Evolutionary conservation across 768 basidiomycete genomes (phyloP), one percentile per base, ranked within the genome.

Genomic region (Calocera cornea): DNA sequence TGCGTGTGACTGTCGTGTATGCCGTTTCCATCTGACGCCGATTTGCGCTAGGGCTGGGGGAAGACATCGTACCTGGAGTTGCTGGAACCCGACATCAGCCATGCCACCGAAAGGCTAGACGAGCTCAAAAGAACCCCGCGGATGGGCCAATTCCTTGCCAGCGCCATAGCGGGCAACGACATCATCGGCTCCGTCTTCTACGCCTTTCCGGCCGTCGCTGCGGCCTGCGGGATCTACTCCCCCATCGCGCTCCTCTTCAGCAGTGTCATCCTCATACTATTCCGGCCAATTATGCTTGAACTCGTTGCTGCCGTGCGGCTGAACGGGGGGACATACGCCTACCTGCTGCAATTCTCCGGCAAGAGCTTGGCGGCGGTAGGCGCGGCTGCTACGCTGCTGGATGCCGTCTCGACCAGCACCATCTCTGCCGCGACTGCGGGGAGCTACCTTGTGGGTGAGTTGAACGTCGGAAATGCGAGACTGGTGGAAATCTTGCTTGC

Each of bases 241-340:
- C 87, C 88, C 0, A 81, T 90, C 44, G 84, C 87, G 8, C 77
- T 90, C 67, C 80, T 87, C 40, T 71, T 86, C 29, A 86, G 89
- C 0, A 83, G 84, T 0, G 74, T 85, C 34, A 79, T 86, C 0
- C 72, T 88, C 1, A 87, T 86, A 71, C 73, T 90, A 27, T 90
- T 87, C 86, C 83, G 87, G 14, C 88, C 88, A 1, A 81, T 90
- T 54, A 85, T 91, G 83, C 81, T 83, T 70, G 89, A 90, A 72
- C 75, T 91, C 10, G 87, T 82, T 0, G 84, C 85, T 2, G 87
- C 88, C 1, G 75, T 90, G 1, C 86, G 87, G 0, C 80, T 89
- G 11, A 84, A 80, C 66, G 89, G 89, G 0, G 87, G 86, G 8
- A 87, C 86, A 2, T 90, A 88, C 72, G 83, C 84, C 0, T 88